Evolutionary conservation across 352 stramenopile genomes (phyloP), one percentile per base, ranked within the genome.

Genomic region (Phytophthora kernoviae): DNA sequence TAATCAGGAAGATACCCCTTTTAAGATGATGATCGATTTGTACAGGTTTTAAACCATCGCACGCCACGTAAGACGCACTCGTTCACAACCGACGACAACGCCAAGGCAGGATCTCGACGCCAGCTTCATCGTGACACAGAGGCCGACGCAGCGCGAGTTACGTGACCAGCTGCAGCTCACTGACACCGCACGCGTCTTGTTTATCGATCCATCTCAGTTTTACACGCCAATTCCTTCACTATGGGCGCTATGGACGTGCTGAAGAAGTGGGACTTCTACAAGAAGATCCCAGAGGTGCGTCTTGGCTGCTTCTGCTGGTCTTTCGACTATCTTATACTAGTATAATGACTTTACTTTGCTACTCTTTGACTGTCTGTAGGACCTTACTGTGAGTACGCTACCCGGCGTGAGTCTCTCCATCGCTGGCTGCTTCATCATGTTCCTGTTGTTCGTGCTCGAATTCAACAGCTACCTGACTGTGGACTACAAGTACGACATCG

Each of bases 251-350:
- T 94, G 70, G 87, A 95, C 65, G 84, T 93, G 58, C 63, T 95
- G 51, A 95, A 94, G 78, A 95, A 95, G 67, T 95, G 87, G 87
- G 87, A 95, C 73, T 95, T 95, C 51, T 95, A 95, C 84, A 95
- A 95, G 74, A 95, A 95, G 81, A 95, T 95, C 70, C 87, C 87
- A 5, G 87, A 95, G 79, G 84, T 93, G 55, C 51, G 69, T 66
- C 24, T 5, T 14, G n/a, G 5, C 10, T 12, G 8, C 48, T 24
- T 18, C 17, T 27, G 24, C 30, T 32, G 6, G n/a, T n/a, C n/a
- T n/a, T n/a, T n/a, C n/a, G n/a, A n/a, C n/a, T n/a, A n/a, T n/a
- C n/a, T n/a, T n/a, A n/a, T n/a, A n/a, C n/a, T n/a, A n/a, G n/a
- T n/a, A n/a, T n/a, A n/a, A n/a, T n/a, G n/a, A n/a, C n/a, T n/a